These are phyloP conservation scores for Naegleria fowleri DNA, from an alignment of 208 protist species.

Conservation along the genomic window DNA sequence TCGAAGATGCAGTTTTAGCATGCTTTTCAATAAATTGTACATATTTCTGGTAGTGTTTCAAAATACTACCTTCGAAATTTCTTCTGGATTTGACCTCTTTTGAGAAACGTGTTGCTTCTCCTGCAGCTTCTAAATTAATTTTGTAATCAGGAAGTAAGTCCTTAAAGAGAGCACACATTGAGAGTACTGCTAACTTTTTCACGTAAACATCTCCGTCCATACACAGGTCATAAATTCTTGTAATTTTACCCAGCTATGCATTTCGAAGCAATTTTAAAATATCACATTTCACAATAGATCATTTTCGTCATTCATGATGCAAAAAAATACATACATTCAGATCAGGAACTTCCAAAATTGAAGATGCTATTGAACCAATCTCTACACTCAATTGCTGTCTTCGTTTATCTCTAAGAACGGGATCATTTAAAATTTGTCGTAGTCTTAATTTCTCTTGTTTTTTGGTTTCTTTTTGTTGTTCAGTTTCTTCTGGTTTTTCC, in stretches of 20 bases:
- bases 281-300: not conserved
- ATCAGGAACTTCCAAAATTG: not conserved
- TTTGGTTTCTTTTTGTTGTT: slow-evolving; percentile 28
- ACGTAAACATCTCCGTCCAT: not conserved
- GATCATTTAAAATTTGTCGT: not conserved
- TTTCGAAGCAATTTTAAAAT: not conserved
- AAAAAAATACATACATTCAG: too few species aligned
- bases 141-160: slow-evolving; percentile 15
- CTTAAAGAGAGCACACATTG: not conserved
- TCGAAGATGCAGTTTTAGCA: not conserved
- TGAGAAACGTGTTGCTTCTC: not conserved
- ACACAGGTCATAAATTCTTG: not conserved
- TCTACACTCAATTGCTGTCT: not conserved
- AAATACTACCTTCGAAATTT: not conserved
- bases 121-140: slow-evolving; percentile 2
- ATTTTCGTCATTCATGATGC: not conserved
- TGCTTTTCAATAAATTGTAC: not conserved
- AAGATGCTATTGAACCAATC: not conserved
- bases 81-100: not conserved
- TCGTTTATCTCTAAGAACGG: not conserved
- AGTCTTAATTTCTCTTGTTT: slow-evolving; percentile 25
- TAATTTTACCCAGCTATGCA: not conserved
- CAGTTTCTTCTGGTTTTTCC: slow-evolving; percentile 21
- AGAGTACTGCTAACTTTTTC: slow-evolving; percentile 3
- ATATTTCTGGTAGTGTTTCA: not conserved